Evolutionary conservation across 345 rosid genomes (phyloP).

Genomic region (Laguncularia racemosa): DNA sequence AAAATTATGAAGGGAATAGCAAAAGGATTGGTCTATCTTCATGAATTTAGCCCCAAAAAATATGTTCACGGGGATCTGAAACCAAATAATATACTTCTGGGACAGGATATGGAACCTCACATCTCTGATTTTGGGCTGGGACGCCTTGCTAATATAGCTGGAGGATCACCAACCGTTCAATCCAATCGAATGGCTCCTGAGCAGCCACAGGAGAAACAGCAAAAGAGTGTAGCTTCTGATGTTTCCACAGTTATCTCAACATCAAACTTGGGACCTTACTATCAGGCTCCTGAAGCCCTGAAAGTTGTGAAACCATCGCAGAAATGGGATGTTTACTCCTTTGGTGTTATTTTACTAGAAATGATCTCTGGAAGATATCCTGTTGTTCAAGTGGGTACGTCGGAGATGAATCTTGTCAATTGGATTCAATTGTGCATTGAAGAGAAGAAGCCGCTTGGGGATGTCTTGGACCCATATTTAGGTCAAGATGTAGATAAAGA

Average conservation of each 20-base stretch:
- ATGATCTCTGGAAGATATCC: slow-evolving; percentile 69
- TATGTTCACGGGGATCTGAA: slow-evolving; percentile 93
- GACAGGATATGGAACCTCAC: slow-evolving; percentile 63
- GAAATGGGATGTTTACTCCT: slow-evolving; percentile 96
- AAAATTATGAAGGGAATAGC: slow-evolving; percentile 68
- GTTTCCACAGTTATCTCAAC: slow-evolving; percentile 38
- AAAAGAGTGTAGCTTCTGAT: slow-evolving; percentile 52
- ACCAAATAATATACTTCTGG: slow-evolving; percentile 82
- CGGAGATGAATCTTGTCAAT: slow-evolving; percentile 66
- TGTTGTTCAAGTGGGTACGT: slow-evolving; percentile 40
- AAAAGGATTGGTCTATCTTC: slow-evolving; percentile 76
- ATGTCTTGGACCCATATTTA: slow-evolving; percentile 75
- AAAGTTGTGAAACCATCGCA: slow-evolving; percentile 88
- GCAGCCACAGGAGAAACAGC: slow-evolving; percentile 60
- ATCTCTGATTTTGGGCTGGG: slow-evolving; percentile 89
- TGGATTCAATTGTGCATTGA: slow-evolving; percentile 90
- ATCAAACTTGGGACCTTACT: slow-evolving; percentile 45
- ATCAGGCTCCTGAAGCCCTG: slow-evolving; percentile 86
- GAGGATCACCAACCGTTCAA: slow-evolving; percentile 70
- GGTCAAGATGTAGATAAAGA: slow-evolving; percentile 66
- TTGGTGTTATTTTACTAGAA: slow-evolving; percentile 77
- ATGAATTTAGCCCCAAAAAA: slow-evolving; percentile 86
- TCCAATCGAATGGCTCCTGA: slow-evolving; percentile 42
- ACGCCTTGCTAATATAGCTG: slow-evolving; percentile 86
- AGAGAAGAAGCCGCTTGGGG: slow-evolving; percentile 71